These are phyloP conservation scores for Kwoniella bestiolae DNA, from an alignment of 768 basidiomycete species.

Conservation along the genomic window DNA sequence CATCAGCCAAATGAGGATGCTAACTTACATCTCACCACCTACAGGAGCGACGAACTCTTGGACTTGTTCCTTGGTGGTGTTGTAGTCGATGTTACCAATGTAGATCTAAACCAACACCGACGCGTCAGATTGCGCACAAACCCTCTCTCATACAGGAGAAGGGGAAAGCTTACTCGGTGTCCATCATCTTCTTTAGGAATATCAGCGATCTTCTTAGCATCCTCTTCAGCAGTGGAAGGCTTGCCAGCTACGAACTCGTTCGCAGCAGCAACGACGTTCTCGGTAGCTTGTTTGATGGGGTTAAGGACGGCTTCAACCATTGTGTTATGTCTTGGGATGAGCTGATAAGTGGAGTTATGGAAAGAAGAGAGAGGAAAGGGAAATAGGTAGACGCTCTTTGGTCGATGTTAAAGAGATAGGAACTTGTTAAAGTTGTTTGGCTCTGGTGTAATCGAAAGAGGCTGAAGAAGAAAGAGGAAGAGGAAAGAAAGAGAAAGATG, in stretches of 20 bases:
- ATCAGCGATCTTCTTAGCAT: conserved; percentile 19
- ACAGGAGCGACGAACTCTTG: conserved; percentile 42
- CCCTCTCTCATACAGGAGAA: not conserved
- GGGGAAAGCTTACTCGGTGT: conserved; percentile 13
- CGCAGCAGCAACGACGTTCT: conserved; percentile 5
- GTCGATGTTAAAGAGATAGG: not conserved
- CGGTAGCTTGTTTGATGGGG: conserved; percentile 13
- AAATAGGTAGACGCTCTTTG: conserved; percentile 1
- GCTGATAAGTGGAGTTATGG: not conserved
- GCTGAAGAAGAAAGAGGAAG: conserved; percentile 17
- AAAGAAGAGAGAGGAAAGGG: not conserved
- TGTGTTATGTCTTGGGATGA: not conserved
- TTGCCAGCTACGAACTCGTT: conserved; percentile 1
- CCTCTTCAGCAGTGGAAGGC: conserved; percentile 1
- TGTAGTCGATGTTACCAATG: conserved; percentile 55
- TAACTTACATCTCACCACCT: conserved; percentile 51
- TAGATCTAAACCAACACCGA: conserved; percentile 40
- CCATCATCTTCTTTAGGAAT: conserved; percentile 28
- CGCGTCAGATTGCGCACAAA: not conserved
- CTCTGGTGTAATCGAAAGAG: conserved; percentile 33
- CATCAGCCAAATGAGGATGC: not conserved
- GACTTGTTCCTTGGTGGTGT: conserved; percentile 50
- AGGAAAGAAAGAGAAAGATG: conserved; percentile 3
- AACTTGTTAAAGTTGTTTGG: conserved; percentile 11
- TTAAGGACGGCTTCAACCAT: conserved; percentile 14